Conservation (phyloP, 2,329 filamentous ascomycete species). For the Mariannaea sp. region DNA sequence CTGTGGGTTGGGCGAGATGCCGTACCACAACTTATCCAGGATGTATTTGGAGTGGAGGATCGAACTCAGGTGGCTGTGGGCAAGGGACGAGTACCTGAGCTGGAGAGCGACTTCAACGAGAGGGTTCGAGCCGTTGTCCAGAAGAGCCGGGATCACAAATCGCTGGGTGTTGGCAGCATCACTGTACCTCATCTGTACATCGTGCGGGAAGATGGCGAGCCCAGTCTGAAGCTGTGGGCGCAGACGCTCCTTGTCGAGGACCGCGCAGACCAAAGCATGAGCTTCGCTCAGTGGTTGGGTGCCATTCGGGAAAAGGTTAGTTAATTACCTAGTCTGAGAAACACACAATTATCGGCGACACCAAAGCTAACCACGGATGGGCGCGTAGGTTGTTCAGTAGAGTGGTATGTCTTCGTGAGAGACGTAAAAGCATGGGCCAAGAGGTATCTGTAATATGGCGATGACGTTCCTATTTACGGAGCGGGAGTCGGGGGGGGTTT, state of each 20-base stretch:
- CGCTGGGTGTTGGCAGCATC: constrained; percentile 89
- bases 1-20: constrained; percentile 94
- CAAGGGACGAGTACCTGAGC: constrained; percentile 82
- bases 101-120: constrained; percentile 97
- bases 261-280: constrained; percentile 89
- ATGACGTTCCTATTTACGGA: constrained; percentile 20
- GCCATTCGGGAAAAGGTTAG: constrained; percentile 89
- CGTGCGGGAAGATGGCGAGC: constrained; percentile 93
- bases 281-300: constrained; percentile 91
- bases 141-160: constrained; percentile 87
- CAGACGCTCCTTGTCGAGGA: constrained; percentile 96
- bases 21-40: constrained; percentile 82
- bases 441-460: constrained; percentile 32
- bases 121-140: constrained; percentile 86
- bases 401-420: constrained; percentile 24
- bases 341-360: background rate
- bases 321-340: constrained; percentile 15
- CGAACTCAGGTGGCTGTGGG: constrained; percentile 85
- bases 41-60: constrained; percentile 90
- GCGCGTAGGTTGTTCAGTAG: constrained; percentile 44
- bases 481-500: constrained; percentile 33
- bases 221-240: constrained; percentile 92
- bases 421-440: constrained; percentile 23
- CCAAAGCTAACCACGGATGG: constrained; percentile 21
- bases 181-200: constrained; percentile 91